Conservation (phyloP, 495 filamentous ascomycete species). For the Choiromyces venosus region DNA sequence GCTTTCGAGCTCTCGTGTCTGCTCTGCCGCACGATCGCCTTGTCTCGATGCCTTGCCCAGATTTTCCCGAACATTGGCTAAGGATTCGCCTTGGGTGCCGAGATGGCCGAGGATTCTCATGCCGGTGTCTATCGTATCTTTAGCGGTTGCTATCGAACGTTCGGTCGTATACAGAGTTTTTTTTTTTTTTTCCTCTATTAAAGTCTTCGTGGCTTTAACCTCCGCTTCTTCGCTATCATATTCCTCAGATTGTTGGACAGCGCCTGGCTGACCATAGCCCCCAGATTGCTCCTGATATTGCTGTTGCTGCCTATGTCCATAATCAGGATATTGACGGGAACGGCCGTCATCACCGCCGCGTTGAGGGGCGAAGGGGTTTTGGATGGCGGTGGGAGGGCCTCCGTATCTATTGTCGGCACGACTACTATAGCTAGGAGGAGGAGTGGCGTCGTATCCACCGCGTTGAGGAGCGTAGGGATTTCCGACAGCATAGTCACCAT, state of each 20-base stretch:
- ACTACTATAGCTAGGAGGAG: background rate
- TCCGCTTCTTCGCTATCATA: constrained; percentile 55
- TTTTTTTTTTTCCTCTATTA: constrained; percentile 67
- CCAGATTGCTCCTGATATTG: constrained; percentile 10
- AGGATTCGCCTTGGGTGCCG: constrained; percentile 65
- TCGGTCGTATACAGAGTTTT: constrained; percentile 63
- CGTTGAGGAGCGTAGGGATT: background rate
- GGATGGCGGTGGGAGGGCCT: too few relatives aligned
- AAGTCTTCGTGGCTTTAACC: constrained; percentile 64
- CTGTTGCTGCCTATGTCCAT: constrained; percentile 12
- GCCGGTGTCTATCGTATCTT: constrained; percentile 67
- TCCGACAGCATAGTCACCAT: background rate
- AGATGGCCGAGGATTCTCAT: constrained; percentile 63
- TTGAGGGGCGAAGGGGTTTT: constrained; percentile 37
- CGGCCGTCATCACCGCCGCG: constrained; percentile 35
- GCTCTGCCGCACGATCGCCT: constrained; percentile 66
- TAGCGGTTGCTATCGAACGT: constrained; percentile 61
- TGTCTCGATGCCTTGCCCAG: constrained; percentile 64
- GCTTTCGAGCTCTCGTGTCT: constrained; percentile 67
- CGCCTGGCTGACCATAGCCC: constrained; percentile 41
- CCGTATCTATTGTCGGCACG: background rate
- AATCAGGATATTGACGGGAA: too few relatives aligned
- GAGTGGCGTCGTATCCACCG: background rate
- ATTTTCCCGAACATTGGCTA: constrained; percentile 72
- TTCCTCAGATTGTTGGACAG: background rate